These are phyloP conservation scores for Solanum chilense DNA, from an alignment of 257 asterid species.

Conservation along the genomic window DNA sequence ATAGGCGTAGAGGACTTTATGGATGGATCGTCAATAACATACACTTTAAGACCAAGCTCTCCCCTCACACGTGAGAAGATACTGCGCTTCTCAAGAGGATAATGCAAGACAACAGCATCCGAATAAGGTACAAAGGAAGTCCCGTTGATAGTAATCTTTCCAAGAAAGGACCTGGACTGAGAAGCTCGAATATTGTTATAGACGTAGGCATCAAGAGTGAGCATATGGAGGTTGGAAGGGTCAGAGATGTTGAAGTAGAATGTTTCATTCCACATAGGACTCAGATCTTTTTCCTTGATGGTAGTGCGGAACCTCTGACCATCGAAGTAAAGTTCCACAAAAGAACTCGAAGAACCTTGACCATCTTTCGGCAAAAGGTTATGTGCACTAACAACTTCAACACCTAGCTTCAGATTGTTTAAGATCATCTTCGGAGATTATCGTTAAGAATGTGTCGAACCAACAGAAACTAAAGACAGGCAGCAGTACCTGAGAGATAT, in stretches of 20 bases:
- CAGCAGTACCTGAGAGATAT: constrained; percentile 11
- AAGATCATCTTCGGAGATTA: constrained; percentile 24
- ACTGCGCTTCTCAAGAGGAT: constrained; percentile 80
- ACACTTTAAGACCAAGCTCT: constrained; percentile 80
- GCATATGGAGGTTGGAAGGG: constrained; percentile 51
- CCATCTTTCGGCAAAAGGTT: constrained; percentile 88
- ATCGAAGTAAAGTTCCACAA: constrained; percentile 65
- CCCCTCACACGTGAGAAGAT: constrained; percentile 77
- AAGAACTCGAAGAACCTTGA: constrained; percentile 80
- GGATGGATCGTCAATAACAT: constrained; percentile 65
- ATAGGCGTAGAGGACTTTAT: constrained; percentile 47
- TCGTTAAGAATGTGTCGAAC: constrained; percentile 1
- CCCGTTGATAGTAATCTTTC: constrained; percentile 64
- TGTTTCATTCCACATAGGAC: constrained; percentile 81
- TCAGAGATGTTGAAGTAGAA: constrained; percentile 74
- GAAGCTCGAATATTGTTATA: constrained; percentile 38
- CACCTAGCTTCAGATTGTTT: constrained; percentile 68
- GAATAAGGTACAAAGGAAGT: constrained; percentile 70
- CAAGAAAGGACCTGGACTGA: constrained; percentile 57
- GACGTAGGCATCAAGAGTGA: constrained; percentile 50
- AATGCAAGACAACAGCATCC: constrained; percentile 69
- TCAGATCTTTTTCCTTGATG: constrained; percentile 69
- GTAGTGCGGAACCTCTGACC: constrained; percentile 72
- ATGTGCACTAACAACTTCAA: constrained; percentile 67
- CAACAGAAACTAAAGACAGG: not conserved